These are phyloP conservation scores for Lomentospora prolificans DNA, from an alignment of 2,329 filamentous ascomycete genomes.

Conservation along the genomic window DNA sequence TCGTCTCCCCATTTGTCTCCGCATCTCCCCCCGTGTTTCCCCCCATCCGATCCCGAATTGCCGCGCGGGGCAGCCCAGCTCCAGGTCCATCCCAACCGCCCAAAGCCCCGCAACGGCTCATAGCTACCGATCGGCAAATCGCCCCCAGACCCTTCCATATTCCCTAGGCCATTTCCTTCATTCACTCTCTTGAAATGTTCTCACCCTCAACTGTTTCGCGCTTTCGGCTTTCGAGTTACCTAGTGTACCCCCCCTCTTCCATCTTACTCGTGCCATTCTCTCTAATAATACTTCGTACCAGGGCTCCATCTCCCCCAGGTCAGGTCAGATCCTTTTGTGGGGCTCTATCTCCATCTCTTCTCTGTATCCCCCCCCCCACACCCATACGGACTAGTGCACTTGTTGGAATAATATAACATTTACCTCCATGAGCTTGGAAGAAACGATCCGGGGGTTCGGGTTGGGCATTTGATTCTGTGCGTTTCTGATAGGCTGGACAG, in stretches of 20 bases:
- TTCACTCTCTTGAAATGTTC: background rate
- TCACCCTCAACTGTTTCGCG: background rate
- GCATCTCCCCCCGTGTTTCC: background rate
- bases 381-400: background rate
- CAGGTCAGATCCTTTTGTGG: too few species aligned
- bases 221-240: background rate
- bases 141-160: background rate
- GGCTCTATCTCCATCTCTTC: background rate
- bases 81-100: background rate
- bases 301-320: too few species aligned
- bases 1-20: background rate
- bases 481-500: background rate
- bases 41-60: background rate
- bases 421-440: too few species aligned
- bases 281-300: background rate
- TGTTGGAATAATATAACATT: background rate
- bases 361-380: background rate
- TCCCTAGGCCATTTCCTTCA: background rate
- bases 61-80: background rate
- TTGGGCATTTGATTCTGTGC: background rate
- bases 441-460: too few species aligned
- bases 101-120: background rate
- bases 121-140: background rate
- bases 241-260: background rate
- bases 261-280: background rate